Conservation (phyloP, 805 yeast genomes). For the Saccharomycopsis sp. region DNA sequence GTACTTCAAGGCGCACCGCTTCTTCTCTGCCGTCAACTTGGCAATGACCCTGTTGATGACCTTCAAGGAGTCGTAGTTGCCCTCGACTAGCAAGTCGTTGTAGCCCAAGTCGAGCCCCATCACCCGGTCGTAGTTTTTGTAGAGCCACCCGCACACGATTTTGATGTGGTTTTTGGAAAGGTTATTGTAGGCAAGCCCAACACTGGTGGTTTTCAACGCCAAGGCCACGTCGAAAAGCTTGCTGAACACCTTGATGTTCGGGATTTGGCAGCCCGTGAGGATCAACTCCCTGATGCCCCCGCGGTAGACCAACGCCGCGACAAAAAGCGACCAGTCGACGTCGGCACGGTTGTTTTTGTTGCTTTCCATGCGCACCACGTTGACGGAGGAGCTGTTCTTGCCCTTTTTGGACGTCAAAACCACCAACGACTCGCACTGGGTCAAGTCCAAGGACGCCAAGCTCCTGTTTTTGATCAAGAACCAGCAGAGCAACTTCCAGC, state of each 20-base stretch:
- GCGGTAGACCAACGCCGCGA: constrained; percentile 65
- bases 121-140: constrained; percentile 33
- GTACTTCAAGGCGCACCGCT: constrained; percentile 11
- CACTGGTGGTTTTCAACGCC: constrained; percentile 46
- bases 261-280: constrained; percentile 74
- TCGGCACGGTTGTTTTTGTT: constrained; percentile 46
- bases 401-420: constrained; percentile 16
- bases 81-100: constrained; percentile 50
- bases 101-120: constrained; percentile 80
- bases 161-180: constrained; percentile 51
- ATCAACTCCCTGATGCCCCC: constrained; percentile 78
- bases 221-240: constrained; percentile 60
- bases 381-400: background rate
- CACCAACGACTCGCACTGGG: constrained; percentile 40
- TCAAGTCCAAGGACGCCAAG: constrained; percentile 55
- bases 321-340: constrained; percentile 77
- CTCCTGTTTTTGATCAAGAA: constrained; percentile 60
- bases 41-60: background rate
- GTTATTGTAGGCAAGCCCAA: constrained; percentile 79
- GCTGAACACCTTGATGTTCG: constrained; percentile 39
- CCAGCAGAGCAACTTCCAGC: constrained; percentile 79
- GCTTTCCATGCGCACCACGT: constrained; percentile 32
- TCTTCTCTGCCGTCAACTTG: constrained; percentile 13
- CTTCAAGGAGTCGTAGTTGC: constrained; percentile 22
- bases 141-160: constrained; percentile 54